Base-by-base conservation (phyloP, 257 asterid species). In the Gentiana macrophylla region DNA sequence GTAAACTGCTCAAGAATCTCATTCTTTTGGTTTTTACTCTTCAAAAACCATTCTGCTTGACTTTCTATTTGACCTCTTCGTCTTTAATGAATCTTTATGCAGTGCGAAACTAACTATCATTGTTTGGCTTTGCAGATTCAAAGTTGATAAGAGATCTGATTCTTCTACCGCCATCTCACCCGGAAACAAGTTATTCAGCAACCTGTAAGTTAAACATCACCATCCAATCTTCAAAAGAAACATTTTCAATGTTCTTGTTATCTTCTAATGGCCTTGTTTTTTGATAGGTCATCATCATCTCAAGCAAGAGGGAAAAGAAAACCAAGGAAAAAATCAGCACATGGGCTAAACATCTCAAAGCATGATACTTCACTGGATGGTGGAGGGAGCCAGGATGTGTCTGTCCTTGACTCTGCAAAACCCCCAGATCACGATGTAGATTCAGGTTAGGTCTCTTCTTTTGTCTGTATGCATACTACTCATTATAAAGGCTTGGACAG, bases 301-400 rank as follows among this genome's bases (percentile, higher is more conserved):
- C 79, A 78, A 80, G 76, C 75, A 50, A 82, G 80, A 76, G 79
- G 85, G 56, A 92, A 76, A 76, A 78, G 95, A 71, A 92, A 94
- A 64, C 95, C 97, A 36, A 77, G 86, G 50, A 84, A 79, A 75
- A 80, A 82, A 62, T 53, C 79, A 32, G 80, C 77, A 47, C 70
- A 62, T 67, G 75, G 54, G 60, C 79, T 56, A 64, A 74, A 77
- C 48, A 52, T 41, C 37, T 61, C 72, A 53, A 77, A 77, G 79
- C 68, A 70, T 57, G 66, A 61, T 65, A 73, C 77, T 70, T 68
- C 77, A 34, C 59, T 46, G n/a, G 76, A 57, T 72, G 72, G 79
- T 60, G 79, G 72, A 65, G 74, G 68, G 53, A 72, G 62, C 67
- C 75, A 71, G 43, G 68, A 67, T 41, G 53, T 55, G 57, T 76